phyloP scores from a whole-genome alignment of 768 basidiomycete species.

The Galerina marginata region DNA sequence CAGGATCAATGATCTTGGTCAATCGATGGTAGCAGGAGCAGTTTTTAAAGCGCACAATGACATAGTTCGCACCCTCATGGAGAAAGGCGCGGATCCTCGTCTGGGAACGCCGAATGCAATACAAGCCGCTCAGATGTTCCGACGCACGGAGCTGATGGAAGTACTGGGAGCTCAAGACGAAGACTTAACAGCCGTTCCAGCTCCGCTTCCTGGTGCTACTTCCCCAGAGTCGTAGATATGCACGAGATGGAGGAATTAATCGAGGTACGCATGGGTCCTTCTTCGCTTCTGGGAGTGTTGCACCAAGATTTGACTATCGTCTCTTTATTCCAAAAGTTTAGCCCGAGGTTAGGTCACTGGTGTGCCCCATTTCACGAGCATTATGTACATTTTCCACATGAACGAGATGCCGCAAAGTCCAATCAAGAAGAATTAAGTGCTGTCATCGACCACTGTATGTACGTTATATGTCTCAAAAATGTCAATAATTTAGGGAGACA shows the following conservation, averaged over 20 bases:
- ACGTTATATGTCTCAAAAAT: slow-evolving; percentile 1
- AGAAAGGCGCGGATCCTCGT: slow-evolving; percentile 66
- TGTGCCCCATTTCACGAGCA: too few relatives aligned
- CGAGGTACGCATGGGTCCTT: too few relatives aligned
- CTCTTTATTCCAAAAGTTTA: too few relatives aligned
- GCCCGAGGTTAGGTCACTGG: too few relatives aligned
- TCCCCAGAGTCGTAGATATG: neutral
- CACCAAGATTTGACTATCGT: too few relatives aligned
- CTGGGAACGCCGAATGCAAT: slow-evolving; percentile 71
- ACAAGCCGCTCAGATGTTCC: slow-evolving; percentile 73
- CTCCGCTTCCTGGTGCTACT: slow-evolving; percentile 19
- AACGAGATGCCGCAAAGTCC: too few relatives aligned
- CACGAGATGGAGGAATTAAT: neutral
- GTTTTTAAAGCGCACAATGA: slow-evolving; percentile 77
- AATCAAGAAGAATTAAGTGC: too few relatives aligned
- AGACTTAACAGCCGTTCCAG: slow-evolving; percentile 49
- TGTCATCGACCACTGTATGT: neutral
- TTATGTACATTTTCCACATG: too few relatives aligned
- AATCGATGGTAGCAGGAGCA: slow-evolving; percentile 77
- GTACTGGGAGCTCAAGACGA: slow-evolving; percentile 64
- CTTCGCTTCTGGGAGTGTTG: too few relatives aligned
- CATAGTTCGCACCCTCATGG: slow-evolving; percentile 61
- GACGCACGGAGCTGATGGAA: slow-evolving; percentile 57
- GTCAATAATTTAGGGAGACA: slow-evolving; percentile 3
- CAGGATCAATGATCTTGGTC: slow-evolving; percentile 70